phyloP scores from a whole-genome alignment of 306 rosid species.

The Vigna hirtella region DNA sequence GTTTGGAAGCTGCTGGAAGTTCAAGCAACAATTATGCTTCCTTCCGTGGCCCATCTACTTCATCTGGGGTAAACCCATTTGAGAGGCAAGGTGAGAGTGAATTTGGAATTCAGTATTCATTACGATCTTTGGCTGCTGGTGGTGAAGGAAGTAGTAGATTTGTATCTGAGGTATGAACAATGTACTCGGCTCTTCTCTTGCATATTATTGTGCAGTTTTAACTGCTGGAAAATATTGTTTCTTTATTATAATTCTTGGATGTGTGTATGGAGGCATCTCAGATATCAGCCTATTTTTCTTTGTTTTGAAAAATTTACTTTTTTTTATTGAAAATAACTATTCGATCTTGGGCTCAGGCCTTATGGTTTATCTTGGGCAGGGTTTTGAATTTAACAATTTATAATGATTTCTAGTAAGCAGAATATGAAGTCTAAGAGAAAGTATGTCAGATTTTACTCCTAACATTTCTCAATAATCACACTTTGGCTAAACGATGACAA shows the following conservation, averaged over 20 bases:
- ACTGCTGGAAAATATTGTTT: not conserved
- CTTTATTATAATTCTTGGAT: not conserved
- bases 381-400: not conserved
- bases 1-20: conserved; percentile 71
- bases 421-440: not conserved
- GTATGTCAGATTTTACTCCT: conserved; percentile 1
- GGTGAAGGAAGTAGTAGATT: conserved; percentile 86
- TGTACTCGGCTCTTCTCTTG: conserved; percentile 46
- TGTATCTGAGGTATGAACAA: conserved; percentile 84
- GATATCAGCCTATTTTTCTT: not conserved
- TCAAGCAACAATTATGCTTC: conserved; percentile 58
- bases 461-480: conserved; percentile 27
- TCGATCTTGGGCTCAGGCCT: conserved; percentile 14
- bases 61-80: conserved; percentile 66
- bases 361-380: not conserved
- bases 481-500: not conserved
- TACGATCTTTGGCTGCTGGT: conserved; percentile 68
- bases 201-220: conserved; percentile 24
- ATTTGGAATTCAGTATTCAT: conserved; percentile 75
- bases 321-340: not conserved
- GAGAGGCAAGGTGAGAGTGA: conserved; percentile 81
- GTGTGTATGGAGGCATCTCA: conserved; percentile 1
- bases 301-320: not conserved
- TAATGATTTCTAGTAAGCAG: conserved; percentile 17
- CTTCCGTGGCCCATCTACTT: conserved; percentile 59